A percentile compares a stretch with the other conserved stretches of the same genome.
Conservation (phyloP, 2,329 filamentous ascomycete species). For the Curvularia spicifera region DNA sequence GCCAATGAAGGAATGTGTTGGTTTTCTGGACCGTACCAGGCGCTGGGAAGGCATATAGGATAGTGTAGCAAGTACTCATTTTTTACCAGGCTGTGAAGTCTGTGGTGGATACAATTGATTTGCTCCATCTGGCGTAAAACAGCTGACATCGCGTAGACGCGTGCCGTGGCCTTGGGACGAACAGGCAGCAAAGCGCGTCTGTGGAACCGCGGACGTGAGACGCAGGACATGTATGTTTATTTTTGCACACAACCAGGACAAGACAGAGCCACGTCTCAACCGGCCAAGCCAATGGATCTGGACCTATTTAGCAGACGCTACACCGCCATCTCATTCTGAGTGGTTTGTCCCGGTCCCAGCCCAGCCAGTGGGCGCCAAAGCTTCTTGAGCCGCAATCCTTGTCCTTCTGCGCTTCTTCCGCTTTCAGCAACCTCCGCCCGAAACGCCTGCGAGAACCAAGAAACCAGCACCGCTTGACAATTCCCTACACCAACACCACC, state of each 20-base stretch:
- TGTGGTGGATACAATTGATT: not conserved
- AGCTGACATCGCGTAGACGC: constrained; percentile 37
- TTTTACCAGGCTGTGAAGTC: not conserved
- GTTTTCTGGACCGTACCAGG: not conserved
- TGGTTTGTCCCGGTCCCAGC: constrained; percentile 15
- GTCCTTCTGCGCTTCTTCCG: constrained; percentile 16
- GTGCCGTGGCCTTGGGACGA: constrained; percentile 14
- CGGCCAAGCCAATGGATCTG: constrained; percentile 5
- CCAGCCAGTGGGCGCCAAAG: constrained; percentile 24
- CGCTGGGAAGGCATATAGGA: not conserved
- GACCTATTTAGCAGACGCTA: constrained; percentile 17
- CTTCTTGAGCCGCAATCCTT: constrained; percentile 17
- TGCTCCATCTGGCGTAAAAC: constrained; percentile 15
- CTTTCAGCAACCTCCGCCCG: constrained; percentile 18
- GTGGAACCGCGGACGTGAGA: constrained; percentile 16
- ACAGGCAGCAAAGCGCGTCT: constrained; percentile 25
- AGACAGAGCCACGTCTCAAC: constrained; percentile 5
- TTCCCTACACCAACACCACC: constrained; percentile 4
- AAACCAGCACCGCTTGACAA: not conserved
- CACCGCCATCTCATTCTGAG: constrained; percentile 22
- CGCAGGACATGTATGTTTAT: not conserved
- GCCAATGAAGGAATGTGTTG: not conserved
- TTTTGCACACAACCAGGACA: not conserved
- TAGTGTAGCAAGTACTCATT: not conserved
- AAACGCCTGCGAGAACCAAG: not conserved